Evolutionary conservation across 192 early-diverging fungal species (phyloP), one percentile per base, ranked within the genome.

Genomic region (Dimargaris xerosporica): DNA sequence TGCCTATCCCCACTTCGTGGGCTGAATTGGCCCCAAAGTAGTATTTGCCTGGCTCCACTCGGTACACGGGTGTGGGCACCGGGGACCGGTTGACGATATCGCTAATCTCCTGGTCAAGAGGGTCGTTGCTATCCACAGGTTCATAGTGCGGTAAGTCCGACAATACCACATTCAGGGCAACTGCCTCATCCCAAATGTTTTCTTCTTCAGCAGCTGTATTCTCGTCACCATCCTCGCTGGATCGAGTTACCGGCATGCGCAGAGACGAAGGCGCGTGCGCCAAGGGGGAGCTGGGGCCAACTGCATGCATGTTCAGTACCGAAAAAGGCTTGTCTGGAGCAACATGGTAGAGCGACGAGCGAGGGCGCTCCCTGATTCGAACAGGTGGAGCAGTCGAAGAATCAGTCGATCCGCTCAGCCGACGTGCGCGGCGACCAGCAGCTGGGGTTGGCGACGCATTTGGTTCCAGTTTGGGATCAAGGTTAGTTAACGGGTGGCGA

Each of bases 41-140:
- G n/a, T 52, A 52, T n/a, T n/a, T 52, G 28, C 50, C 50, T 3
- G 9, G 23, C 0, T 28, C 50, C 19, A 52, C 50, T 52, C 50
- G 50, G 19, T 52, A 52, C 0, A 52, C 19, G 19, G 50, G 50
- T 1, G 50, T 52, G 23, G 50, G 50, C 50, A 52, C 50, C 28
- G 50, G 50, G 19, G 50, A 52, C n/a, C 50, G 50, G 19, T 52
- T 52, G 28, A 52, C 19, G 50, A 52, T 52, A n/a, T 52, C 28
- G 28, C 50, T 52, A 11, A 52, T 52, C 28, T 52, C 50, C 50
- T 28, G 50, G 50, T 52, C 50, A 21, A 52, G 50, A 0, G 50
- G 50, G 28, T 52, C 50, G 28, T 52, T 52, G 19, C 23, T 21
- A n/a, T 52, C 50, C 50, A 52, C 50, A 10, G 50, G 50, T 52